phyloP scores from a whole-genome alignment of 768 basidiomycete species.

The Russula sp. region DNA sequence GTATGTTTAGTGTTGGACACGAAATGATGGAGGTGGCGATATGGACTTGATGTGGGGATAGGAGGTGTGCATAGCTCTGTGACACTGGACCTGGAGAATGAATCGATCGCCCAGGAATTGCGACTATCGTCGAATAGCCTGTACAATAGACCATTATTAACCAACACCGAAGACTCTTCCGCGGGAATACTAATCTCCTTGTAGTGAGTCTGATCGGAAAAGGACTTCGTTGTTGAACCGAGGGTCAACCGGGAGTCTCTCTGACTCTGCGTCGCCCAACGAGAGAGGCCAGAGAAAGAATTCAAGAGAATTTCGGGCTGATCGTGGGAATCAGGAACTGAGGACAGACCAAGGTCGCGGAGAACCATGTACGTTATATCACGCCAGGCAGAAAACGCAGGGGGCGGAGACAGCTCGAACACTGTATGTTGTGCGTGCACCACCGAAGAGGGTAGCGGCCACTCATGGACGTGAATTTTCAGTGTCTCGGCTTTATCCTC shows the following conservation, averaged over 20 bases:
- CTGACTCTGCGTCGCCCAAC: neutral
- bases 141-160: constrained; percentile 1
- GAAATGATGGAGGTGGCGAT: neutral
- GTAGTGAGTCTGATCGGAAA: constrained; percentile 6
- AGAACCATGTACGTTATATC: constrained; percentile 15
- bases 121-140: neutral
- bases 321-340: neutral
- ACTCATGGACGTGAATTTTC: constrained; percentile 7
- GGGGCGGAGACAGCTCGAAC: constrained; percentile 13
- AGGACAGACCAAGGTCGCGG: constrained; percentile 4
- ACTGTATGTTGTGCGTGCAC: neutral
- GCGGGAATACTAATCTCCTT: constrained; percentile 2
- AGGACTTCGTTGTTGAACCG: constrained; percentile 13
- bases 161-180: neutral
- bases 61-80: constrained; percentile 1
- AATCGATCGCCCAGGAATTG: neutral
- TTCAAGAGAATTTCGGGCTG: neutral
- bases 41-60: constrained; percentile 4
- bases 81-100: neutral
- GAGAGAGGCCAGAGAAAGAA: constrained; percentile 6
- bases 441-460: neutral
- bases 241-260: neutral
- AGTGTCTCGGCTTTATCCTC: neutral
- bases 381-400: constrained; percentile 15
- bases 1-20: constrained; percentile 28